phyloP scores from a whole-genome alignment of 2,329 filamentous ascomycete species.

The Cladosporium colombiae region DNA sequence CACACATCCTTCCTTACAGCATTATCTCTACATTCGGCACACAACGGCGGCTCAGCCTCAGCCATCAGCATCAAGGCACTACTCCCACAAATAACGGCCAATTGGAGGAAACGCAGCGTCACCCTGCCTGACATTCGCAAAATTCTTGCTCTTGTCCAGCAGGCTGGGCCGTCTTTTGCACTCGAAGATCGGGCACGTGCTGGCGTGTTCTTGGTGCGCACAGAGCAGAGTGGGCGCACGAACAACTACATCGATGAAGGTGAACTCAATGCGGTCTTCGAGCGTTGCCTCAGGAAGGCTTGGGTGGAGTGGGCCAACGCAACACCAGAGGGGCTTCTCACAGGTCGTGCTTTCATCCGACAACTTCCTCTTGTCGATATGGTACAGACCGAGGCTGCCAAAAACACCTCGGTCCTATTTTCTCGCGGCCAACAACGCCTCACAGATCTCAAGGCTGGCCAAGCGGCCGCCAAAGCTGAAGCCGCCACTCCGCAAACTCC shows the following conservation, averaged over 20 bases:
- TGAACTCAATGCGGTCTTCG: conserved; percentile 53
- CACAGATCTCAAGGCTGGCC: conserved; percentile 65
- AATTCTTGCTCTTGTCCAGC: conserved; percentile 44
- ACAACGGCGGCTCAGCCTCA: conserved; percentile 46
- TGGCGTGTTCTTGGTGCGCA: conserved; percentile 28
- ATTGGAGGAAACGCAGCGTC: conserved; percentile 50
- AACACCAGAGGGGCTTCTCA: conserved; percentile 41
- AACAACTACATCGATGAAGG: conserved; percentile 35
- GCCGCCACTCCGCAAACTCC: conserved; percentile 22
- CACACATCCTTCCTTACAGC: conserved; percentile 52
- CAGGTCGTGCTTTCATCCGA: conserved; percentile 54
- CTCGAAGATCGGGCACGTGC: conserved; percentile 35
- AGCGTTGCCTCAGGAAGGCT: conserved; percentile 46
- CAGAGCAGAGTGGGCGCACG: conserved; percentile 20
- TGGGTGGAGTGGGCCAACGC: conserved; percentile 46
- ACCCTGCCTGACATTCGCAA: conserved; percentile 49
- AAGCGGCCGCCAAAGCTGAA: conserved; percentile 28
- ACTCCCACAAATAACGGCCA: conserved; percentile 43
- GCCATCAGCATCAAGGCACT: conserved; percentile 46
- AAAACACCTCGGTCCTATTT: conserved; percentile 58
- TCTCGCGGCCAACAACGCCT: conserved; percentile 69
- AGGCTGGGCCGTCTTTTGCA: conserved; percentile 25
- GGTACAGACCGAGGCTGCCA: conserved; percentile 51
- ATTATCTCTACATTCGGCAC: conserved; percentile 52
- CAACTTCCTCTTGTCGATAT: conserved; percentile 59